Base-by-base conservation (phyloP, 306 rosid genomes). In the Phaseolus lunatus region DNA sequence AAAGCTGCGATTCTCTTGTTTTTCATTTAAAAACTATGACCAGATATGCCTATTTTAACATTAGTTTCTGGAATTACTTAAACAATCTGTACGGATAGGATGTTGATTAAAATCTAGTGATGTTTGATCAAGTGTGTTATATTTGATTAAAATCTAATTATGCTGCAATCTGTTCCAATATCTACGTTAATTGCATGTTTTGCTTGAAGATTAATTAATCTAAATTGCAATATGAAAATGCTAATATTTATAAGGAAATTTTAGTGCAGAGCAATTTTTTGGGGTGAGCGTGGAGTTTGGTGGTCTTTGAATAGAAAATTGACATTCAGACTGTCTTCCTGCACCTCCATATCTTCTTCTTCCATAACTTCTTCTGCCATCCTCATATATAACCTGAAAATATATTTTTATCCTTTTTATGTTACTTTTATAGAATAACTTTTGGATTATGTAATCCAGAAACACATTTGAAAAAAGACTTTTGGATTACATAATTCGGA, bases 41-140 rank as follows among this genome's bases (percentile, higher is more conserved):
- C 13, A 20, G 45, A 49, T 66, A 20, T 79, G 39, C 20, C 33
- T 37, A 69, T 79, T 79, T 56, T 20, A 70, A 12, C 62, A 71
- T 71, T 43, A 35, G 18, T 80, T 71, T 71, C 80, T 80, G 73
- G 39, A 84, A 76, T 75, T 75, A 76, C 48, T 61, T 57, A 35
- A 16, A 19, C 75, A 54, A 45, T 56, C 29, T 57, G 43, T 48
- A 62, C 57, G 62, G 48, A 59, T 49, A 53, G 44, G 52, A 43
- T 7, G 67, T 35, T n/a, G 54, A 22, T 57, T 57, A 57, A 26
- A 56, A 57, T 57, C 33, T 53, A 13, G 14, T 23, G 9, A 43
- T 27, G 35, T 49, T 18, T 23, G 61, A 50, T 50, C 52, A 33
- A 11, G 14, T 57, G 14, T 57, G 0, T 24, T 27, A 26, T 75